A percentile compares a stretch with the other conserved stretches of the same genome.
Evolutionary conservation across 768 basidiomycete genomes (phyloP).

Genomic region (Hericium coralloides): DNA sequence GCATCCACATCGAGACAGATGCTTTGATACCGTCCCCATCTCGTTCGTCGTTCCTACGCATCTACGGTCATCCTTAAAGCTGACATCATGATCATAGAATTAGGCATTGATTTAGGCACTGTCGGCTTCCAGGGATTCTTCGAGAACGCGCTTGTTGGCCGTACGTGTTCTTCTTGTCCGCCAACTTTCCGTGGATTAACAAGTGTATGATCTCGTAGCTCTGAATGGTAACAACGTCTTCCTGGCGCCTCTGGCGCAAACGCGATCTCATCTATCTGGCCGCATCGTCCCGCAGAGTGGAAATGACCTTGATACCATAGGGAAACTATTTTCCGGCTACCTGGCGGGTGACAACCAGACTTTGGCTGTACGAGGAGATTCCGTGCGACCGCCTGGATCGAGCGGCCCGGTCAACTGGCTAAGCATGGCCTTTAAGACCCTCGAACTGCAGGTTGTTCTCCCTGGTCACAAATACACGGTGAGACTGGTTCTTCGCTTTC

Average conservation of each 20-base stretch:
- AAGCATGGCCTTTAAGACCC: constrained; percentile 59
- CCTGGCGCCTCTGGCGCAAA: constrained; percentile 39
- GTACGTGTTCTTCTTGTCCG: constrained; percentile 29
- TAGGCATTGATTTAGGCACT: constrained; percentile 62
- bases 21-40: constrained; percentile 55
- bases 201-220: constrained; percentile 28
- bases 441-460: constrained; percentile 50
- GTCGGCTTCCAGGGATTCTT: constrained; percentile 58
- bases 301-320: constrained; percentile 41
- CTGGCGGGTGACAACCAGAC: constrained; percentile 57
- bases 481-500: neutral
- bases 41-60: constrained; percentile 34
- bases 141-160: constrained; percentile 46
- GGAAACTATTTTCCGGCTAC: constrained; percentile 57
- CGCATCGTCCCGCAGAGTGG: constrained; percentile 57
- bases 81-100: constrained; percentile 30
- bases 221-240: constrained; percentile 40
- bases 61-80: neutral
- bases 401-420: constrained; percentile 49
- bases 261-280: constrained; percentile 47
- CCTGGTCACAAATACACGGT: constrained; percentile 52
- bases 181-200: neutral
- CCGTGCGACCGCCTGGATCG: constrained; percentile 50
- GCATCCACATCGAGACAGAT: constrained; percentile 63
- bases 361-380: constrained; percentile 46